Evolutionary conservation across 176 grass and related monocot genomes (phyloP), one percentile per base, ranked within the genome.

Genomic region (Avena eriantha): DNA sequence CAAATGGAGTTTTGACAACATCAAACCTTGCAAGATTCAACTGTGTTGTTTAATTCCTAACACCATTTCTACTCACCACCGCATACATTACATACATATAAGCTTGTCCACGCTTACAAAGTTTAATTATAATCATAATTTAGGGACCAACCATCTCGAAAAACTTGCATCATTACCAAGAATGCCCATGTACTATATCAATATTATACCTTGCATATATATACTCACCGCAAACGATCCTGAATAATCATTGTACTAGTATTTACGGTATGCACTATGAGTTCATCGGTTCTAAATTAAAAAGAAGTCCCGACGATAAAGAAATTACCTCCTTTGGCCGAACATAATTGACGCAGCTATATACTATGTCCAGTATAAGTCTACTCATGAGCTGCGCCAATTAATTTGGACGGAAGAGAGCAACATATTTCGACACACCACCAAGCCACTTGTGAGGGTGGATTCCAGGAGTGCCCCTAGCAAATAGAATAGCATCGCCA

Each of bases 381-480:
- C 5, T 36, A 36, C 35, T 36, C 35, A 4, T 36, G 35, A 36
- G 3, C 35, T 36, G 35, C 35, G 4, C 3, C 35, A 0, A 5
- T 36, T 4, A 36, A 36, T 36, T 36, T 36, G 35, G 35, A 36
- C 35, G 4, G 35, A 36, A 36, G 35, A 5, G 35, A 36, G 35
- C 5, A 36, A 36, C 36, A 39, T 39, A 39, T 39, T 39, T 39
- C 36, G 36, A 36, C 35, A 3, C 36, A 7, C 36, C 36, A 39
- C 36, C 5, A 13, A 14, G 23, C 24, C 8, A 53, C 47, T 53
- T 53, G 47, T 5, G 3, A 4, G 19, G 7, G 80, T 83, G 83
- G 86, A 88, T 71, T 88, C 63, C 26, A 21, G 26, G 5, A 70
- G 73, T 29, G 3, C 39, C 9, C 73, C 33, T 65, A 83, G 63